These are phyloP conservation scores for Laetiporus sulphureus DNA, from an alignment of 1,284 basidiomycete genomes.

Conservation along the genomic window DNA sequence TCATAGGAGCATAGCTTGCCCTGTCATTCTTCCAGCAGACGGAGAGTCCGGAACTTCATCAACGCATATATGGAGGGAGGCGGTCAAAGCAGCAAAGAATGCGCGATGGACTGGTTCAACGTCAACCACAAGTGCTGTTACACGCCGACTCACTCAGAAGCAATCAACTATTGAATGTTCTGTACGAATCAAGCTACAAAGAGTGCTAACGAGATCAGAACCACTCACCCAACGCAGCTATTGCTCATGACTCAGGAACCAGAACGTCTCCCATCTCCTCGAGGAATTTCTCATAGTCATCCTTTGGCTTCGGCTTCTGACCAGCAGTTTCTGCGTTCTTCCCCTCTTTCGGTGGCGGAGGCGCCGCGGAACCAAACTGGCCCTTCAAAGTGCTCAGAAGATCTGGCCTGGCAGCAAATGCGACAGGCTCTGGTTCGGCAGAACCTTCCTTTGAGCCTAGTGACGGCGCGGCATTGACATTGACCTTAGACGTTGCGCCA, in stretches of 20 bases:
- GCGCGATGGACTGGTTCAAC: no score
- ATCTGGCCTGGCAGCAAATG: conserved; percentile 47
- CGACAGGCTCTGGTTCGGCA: conserved; percentile 24
- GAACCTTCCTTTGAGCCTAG: conserved; percentile 31
- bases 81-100: no score
- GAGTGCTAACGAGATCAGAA: no score
- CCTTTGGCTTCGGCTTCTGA: conserved; percentile 36
- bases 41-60: no score
- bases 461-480: conserved; percentile 64
- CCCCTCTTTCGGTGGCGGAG: not conserved
- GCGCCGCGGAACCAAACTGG: conserved; percentile 41
- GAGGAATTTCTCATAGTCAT: conserved; percentile 71
- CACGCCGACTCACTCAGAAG: no score
- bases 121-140: no score
- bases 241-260: conserved; percentile 10
- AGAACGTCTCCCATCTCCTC: conserved; percentile 65
- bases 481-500: conserved; percentile 37
- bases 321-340: conserved; percentile 3
- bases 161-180: no score
- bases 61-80: no score
- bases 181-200: no score
- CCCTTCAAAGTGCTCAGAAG: conserved; percentile 53
- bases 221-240: no score
- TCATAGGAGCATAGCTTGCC: no score
- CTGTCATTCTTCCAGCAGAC: no score